Evolutionary conservation across 257 asterid species (phyloP), one percentile per base, ranked within the genome.

Genomic region (Fraxinus anomala): DNA sequence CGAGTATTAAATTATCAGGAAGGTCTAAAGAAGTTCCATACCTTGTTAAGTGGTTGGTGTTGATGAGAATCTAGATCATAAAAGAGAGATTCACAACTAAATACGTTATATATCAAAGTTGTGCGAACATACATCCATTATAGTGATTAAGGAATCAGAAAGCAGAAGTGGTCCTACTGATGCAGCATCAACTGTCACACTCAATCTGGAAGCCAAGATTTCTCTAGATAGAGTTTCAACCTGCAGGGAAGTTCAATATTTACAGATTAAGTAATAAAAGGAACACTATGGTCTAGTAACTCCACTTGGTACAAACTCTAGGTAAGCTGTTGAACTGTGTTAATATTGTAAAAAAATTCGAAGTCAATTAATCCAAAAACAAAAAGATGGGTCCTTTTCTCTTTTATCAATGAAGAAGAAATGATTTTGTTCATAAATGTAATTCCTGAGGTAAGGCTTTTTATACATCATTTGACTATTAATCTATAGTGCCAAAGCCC

Each of bases 191-290:
- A 83, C 93, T 1, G 92, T 93, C 85, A 96, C 85, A 75, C 97
- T 93, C 87, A 96, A 82, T 79, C 99, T 90, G 78, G 99, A 91
- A 21, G 97, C 97, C 88, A 96, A 83, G 88, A 92, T 97, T 67
- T 96, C 99, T 85, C 84, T 92, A 8, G 94, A 86, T 61, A 96
- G 94, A 30, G 91, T 87, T 82, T 96, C 99, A 70, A 93, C 96
- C 99, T 96, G 92, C 87, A 86, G 37, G 65, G 74, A 36, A 78
- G 80, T 77, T 59, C 26, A 17, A 67, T 21, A 68, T 67, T 78
- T 69, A 68, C 76, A 70, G 21, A 77, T 76, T 73, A 69, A 68
- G 67, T 54, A 17, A 12, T 17, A n/a, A 19, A 54, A 54, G 0
- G 65, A 51, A 16, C 5, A n/a, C 28, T 54, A 6, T 0, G 26